phyloP scores from a whole-genome alignment of 139 green algal species.

The Coelastrella sp. region DNA sequence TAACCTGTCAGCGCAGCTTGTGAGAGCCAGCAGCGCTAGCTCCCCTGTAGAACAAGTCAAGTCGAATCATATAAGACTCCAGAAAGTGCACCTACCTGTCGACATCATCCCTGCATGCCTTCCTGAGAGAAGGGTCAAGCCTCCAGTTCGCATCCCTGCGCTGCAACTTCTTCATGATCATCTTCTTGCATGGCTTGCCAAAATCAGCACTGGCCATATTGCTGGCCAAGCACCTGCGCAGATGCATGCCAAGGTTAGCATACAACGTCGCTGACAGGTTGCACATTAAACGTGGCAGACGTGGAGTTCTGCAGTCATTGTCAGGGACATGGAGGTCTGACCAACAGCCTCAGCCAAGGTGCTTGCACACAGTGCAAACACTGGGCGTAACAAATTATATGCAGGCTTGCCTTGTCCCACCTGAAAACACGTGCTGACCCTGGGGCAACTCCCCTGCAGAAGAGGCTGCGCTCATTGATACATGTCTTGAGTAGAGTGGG shows the following conservation, averaged over 20 bases:
- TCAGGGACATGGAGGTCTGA: too few relatives aligned
- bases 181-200: slow-evolving; percentile 50
- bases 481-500: slow-evolving; percentile 57
- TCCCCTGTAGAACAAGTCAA: too few relatives aligned
- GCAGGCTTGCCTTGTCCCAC: too few relatives aligned
- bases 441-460: slow-evolving; percentile 73
- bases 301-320: too few relatives aligned
- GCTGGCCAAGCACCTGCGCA: slow-evolving; percentile 71
- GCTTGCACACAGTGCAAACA: not conserved
- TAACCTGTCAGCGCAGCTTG: too few relatives aligned
- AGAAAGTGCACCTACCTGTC: too few relatives aligned
- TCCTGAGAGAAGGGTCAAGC: slow-evolving; percentile 81
- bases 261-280: not conserved
- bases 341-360: too few relatives aligned
- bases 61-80: too few relatives aligned
- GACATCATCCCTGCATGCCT: slow-evolving; percentile 65
- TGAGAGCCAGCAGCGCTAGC: too few relatives aligned
- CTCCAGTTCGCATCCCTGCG: slow-evolving; percentile 75
- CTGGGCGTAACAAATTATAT: not conserved
- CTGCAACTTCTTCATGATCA: slow-evolving; percentile 49
- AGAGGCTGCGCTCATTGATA: slow-evolving; percentile 71
- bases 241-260: not conserved
- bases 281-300: too few relatives aligned
- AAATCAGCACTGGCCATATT: slow-evolving; percentile 70
- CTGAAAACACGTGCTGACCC: slow-evolving; percentile 62